Percentiles rank a stretch among this genome's conserved stretches.
These are phyloP conservation scores for Coemansia asiatica DNA, from an alignment of 192 early-diverging fungal genomes.

Conservation along the genomic window DNA sequence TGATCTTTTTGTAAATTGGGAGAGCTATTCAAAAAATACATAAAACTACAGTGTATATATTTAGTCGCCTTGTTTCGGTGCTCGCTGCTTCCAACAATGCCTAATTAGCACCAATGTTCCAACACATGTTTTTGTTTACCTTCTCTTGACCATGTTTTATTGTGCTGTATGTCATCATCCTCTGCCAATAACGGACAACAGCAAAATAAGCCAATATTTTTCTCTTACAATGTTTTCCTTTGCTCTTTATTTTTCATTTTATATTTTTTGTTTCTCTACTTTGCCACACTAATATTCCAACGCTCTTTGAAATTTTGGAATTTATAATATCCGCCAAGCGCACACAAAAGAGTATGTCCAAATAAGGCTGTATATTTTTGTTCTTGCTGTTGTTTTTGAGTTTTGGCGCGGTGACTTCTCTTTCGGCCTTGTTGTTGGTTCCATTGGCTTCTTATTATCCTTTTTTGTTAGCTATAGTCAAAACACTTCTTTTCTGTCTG, in stretches of 20 bases:
- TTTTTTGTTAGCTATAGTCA: no score
- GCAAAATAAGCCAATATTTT: background rate
- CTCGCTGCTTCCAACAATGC: background rate
- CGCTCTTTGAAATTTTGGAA: background rate
- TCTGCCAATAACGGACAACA: no score
- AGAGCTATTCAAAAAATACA: no score
- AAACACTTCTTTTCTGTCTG: no score
- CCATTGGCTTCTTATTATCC: no score
- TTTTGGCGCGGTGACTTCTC: no score
- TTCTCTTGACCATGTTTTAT: no score
- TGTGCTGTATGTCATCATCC: no score
- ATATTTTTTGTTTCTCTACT: background rate
- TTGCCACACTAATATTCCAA: background rate
- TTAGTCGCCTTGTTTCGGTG: background rate
- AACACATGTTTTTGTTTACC: background rate
- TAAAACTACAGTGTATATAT: no score
- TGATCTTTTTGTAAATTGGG: no score
- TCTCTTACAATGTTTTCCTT: background rate
- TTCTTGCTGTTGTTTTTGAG: no score
- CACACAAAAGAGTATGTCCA: background rate
- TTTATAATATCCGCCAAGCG: background rate
- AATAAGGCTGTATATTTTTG: background rate
- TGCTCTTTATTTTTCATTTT: background rate
- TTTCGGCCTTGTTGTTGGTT: no score
- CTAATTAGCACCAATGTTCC: constrained; percentile 4